Conservation (phyloP, 2,329 filamentous ascomycete species). For the Calonectria pauciramosa region DNA sequence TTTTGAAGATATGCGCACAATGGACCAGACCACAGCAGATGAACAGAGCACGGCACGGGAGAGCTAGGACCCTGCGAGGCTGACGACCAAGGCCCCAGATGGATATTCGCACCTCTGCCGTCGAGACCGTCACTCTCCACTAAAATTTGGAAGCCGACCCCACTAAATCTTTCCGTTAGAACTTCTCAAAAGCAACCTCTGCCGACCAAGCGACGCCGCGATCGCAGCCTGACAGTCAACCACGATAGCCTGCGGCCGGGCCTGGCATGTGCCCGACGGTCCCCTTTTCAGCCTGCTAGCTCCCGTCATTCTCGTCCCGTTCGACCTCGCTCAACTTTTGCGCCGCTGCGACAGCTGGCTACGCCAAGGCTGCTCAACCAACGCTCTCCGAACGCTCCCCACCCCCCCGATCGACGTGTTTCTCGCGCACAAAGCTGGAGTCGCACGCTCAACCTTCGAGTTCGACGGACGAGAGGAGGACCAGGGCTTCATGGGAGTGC, state of each 20-base stretch:
- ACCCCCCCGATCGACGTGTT: slow-evolving; percentile 33
- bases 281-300: not conserved
- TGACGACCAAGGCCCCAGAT: slow-evolving; percentile 22
- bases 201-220: not conserved
- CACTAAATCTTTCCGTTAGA: slow-evolving; percentile 34
- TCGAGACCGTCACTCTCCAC: slow-evolving; percentile 26
- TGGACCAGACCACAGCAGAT: not conserved
- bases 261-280: slow-evolving; percentile 8
- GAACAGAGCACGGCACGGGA: not conserved
- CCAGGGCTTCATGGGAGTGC: slow-evolving; percentile 49
- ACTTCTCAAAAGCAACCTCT: slow-evolving; percentile 26
- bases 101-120: slow-evolving; percentile 9
- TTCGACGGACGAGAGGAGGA: slow-evolving; percentile 39
- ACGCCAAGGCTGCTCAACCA: not conserved
- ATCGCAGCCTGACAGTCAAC: slow-evolving; percentile 4
- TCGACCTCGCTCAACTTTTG: not conserved
- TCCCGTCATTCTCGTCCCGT: not conserved
- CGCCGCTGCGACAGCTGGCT: not conserved
- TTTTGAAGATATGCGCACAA: not conserved
- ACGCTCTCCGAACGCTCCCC: slow-evolving; percentile 11
- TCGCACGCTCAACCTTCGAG: slow-evolving; percentile 37
- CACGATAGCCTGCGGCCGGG: slow-evolving; percentile 1
- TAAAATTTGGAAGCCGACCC: slow-evolving; percentile 38
- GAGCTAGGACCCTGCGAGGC: slow-evolving; percentile 37
- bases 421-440: slow-evolving; percentile 46